Conservation (phyloP, 2,329 filamentous ascomycete genomes). For the Aspergillus ustus region DNA sequence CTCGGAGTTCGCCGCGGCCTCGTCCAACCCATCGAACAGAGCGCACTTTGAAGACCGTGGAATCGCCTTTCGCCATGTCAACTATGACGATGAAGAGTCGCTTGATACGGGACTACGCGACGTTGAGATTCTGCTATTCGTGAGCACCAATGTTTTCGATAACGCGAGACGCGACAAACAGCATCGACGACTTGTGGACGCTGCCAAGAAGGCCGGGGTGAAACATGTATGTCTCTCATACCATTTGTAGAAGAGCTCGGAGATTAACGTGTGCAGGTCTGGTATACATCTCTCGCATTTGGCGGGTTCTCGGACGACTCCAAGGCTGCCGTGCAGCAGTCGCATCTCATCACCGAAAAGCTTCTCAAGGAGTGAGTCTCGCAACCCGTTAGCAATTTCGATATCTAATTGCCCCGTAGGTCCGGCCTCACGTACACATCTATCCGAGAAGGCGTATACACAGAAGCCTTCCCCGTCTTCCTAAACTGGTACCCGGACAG, state of each 20-base stretch:
- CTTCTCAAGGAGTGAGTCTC: conserved; percentile 49
- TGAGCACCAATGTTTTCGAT: conserved; percentile 59
- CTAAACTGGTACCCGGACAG: conserved; percentile 49
- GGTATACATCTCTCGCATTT: conserved; percentile 66
- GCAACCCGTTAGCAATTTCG: not conserved
- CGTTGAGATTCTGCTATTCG: conserved; percentile 61
- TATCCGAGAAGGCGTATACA: conserved; percentile 63
- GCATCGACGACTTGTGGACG: conserved; percentile 57
- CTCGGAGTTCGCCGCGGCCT: conserved; percentile 56
- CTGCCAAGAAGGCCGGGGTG: conserved; percentile 58
- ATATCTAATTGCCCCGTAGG: conserved; percentile 20
- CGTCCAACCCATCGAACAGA: conserved; percentile 50
- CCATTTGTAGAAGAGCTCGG: not conserved
- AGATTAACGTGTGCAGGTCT: conserved; percentile 36
- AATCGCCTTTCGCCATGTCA: conserved; percentile 56
- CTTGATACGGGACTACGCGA: conserved; percentile 55
- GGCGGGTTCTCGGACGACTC: conserved; percentile 49
- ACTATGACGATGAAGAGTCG: conserved; percentile 55
- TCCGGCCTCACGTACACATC: conserved; percentile 56
- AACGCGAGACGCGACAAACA: conserved; percentile 52
- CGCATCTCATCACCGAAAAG: conserved; percentile 62
- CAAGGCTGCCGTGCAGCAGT: conserved; percentile 60
- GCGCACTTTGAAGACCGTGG: conserved; percentile 46
- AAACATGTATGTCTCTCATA: conserved; percentile 46
- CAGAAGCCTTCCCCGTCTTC: conserved; percentile 65